Base-by-base conservation (phyloP, 2,329 filamentous ascomycete species). In the Stenocarpella maydis region DNA sequence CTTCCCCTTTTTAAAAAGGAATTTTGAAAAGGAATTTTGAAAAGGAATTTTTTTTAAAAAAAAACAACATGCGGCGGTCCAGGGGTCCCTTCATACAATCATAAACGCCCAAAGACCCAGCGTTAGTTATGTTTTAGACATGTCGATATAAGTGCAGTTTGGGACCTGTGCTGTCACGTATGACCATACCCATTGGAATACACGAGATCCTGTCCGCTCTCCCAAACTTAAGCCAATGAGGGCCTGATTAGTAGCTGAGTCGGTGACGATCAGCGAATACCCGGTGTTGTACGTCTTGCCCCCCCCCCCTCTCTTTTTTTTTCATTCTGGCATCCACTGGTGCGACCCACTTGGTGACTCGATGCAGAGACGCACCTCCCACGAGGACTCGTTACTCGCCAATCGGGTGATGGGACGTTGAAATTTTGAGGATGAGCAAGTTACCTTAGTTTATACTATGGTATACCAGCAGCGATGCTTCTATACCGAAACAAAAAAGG, bases 261-360 rank as follows among this genome's bases (percentile, higher is more conserved):
- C 21, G 21, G 45, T 45, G 43, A 47, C 45, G 45, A 47, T 47
- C 45, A 47, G 45, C 45, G 45, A 47, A 47, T 47, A 24, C 45
- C 45, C 45, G 45, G 45, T 47, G 45, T 47, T 47, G 45, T 47
- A 47, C n/a, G 45, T 47, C n/a, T n/a, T n/a, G n/a, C n/a, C n/a
- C n/a, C n/a, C n/a, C n/a, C n/a, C n/a, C n/a, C n/a, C n/a, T n/a
- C n/a, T n/a, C n/a, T 47, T 47, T 47, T 5, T 21, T 47, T 47
- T 47, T 47, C 10, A 37, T n/a, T 47, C 24, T 47, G n/a, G 43
- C n/a, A n/a, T 47, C 19, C 19, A 47, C 43, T 1, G n/a, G 5
- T 10, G 6, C 9, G 34, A 15, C 45, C 45, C 45, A 47, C 45
- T 24, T 1, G 21, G 4, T 47, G 45, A 47, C 45, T 47, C 45